Base-by-base conservation (phyloP, 306 rosid genomes). In the Hippophae gyantsensis region DNA sequence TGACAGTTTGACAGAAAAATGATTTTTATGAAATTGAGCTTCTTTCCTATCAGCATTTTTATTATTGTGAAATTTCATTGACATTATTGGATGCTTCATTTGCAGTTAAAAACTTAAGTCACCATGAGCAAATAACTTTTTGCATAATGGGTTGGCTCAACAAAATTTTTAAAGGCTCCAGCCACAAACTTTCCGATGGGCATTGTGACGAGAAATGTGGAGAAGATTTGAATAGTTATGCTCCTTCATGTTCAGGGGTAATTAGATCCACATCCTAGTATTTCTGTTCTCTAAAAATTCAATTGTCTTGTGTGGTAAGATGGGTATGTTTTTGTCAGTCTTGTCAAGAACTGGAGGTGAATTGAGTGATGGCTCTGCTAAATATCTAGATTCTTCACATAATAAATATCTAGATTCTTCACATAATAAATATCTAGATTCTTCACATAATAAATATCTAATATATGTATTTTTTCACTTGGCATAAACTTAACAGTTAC, bases 221-320 rank as follows among this genome's bases (percentile, higher is more conserved):
- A 62, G 95, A 75, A 60, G 87, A 80, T 62, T 45, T 75, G 0
- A 68, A 71, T 78, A 73, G 66, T 74, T 73, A 72, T 71, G 63
- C 63, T 58, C 95, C 89, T 56, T 78, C 99, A 6, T 73, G 78
- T 61, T 82, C 99, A 0, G 86, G 85, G 93, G 96, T 92, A 79
- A 72, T n/a, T 12, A 44, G 41, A 26, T 52, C 68, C 13, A 32
- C 5, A 32, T 38, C 11, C 43, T 6, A 50, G 56, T 54, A 42
- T 59, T 64, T 12, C 12, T 47, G 32, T 56, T 18, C 10, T 38
- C 48, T 25, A 42, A 3, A 40, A 54, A 42, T 60, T 49, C 71
- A 10, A 13, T 50, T 2, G 38, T 50, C 62, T 38, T 23, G 57
- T 45, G 48, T 61, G 6, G 61, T 14, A 13, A 43, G 56, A 43